Percentiles rank a stretch among this genome's conserved stretches.
Conservation (phyloP, 2,329 filamentous ascomycete genomes). For the Pestalotiopsis fici region DNA sequence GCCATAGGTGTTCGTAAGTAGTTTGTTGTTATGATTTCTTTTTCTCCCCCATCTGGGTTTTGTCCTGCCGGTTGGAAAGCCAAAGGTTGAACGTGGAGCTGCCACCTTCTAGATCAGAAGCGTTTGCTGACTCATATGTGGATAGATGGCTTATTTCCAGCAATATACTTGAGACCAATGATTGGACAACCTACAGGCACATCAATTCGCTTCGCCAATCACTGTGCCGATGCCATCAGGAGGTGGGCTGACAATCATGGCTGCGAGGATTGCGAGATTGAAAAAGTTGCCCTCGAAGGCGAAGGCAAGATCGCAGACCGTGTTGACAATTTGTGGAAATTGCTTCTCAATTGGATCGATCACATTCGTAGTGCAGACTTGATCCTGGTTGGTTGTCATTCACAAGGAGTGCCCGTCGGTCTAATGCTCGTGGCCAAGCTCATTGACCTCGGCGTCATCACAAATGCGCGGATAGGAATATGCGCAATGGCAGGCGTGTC, state of each 20-base stretch:
- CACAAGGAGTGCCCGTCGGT: slow-evolving; percentile 91
- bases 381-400: slow-evolving; percentile 90
- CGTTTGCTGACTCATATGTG: too few species aligned
- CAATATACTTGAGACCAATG: slow-evolving; percentile 81
- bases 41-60: too few species aligned
- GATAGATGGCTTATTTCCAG: slow-evolving; percentile 85
- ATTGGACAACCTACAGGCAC: slow-evolving; percentile 95
- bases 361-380: slow-evolving; percentile 86
- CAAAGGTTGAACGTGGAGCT: too few species aligned
- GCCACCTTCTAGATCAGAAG: too few species aligned
- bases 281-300: slow-evolving; percentile 92
- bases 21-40: too few species aligned
- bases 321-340: slow-evolving; percentile 90
- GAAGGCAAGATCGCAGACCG: slow-evolving; percentile 90
- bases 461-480: slow-evolving; percentile 75
- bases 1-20: slow-evolving; percentile 72
- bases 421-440: slow-evolving; percentile 92
- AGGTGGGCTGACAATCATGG: slow-evolving; percentile 78
- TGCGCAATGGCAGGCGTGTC: slow-evolving; percentile 90
- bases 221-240: slow-evolving; percentile 80
- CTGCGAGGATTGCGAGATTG: slow-evolving; percentile 76
- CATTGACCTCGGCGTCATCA: slow-evolving; percentile 85
- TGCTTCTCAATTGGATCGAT: slow-evolving; percentile 93
- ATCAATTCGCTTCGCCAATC: slow-evolving; percentile 88
- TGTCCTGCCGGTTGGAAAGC: too few species aligned